These are phyloP conservation scores for Corynascus novoguineensis DNA, from an alignment of 495 filamentous ascomycete species.

Conservation along the genomic window DNA sequence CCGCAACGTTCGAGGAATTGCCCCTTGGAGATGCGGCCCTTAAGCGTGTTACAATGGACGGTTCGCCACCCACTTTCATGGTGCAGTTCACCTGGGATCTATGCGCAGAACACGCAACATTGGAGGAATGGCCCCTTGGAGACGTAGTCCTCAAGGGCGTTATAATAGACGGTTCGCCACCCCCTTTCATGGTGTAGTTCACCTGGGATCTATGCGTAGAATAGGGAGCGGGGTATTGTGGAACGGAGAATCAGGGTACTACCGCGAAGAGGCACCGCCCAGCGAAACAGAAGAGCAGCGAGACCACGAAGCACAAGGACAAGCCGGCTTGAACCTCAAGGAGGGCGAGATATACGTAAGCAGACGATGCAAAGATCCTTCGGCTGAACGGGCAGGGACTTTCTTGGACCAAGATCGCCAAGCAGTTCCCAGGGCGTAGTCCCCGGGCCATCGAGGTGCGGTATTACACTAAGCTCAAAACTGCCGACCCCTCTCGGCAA, in stretches of 20 bases:
- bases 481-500: too few relatives aligned
- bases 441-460: too few relatives aligned
- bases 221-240: neutral
- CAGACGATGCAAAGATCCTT: neutral
- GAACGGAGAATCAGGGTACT: neutral
- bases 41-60: constrained; percentile 12
- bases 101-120: constrained; percentile 7
- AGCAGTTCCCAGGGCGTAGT: neutral
- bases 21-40: constrained; percentile 12
- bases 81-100: neutral
- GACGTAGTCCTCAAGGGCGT: constrained; percentile 12
- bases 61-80: constrained; percentile 1
- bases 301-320: neutral
- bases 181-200: neutral
- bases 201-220: neutral
- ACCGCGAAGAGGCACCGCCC: neutral
- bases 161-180: constrained; percentile 6
- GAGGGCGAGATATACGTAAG: neutral
- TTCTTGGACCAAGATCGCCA: neutral
- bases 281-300: neutral
- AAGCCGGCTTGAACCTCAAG: neutral
- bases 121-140: constrained; percentile 15
- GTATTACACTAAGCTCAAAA: too few relatives aligned
- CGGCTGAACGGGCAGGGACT: neutral
- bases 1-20: constrained; percentile 12